A percentile compares a stretch with the other conserved stretches of the same genome.
Evolutionary conservation across 2,329 filamentous ascomycete genomes (phyloP).

Genomic region (Trichophaea hybrida): DNA sequence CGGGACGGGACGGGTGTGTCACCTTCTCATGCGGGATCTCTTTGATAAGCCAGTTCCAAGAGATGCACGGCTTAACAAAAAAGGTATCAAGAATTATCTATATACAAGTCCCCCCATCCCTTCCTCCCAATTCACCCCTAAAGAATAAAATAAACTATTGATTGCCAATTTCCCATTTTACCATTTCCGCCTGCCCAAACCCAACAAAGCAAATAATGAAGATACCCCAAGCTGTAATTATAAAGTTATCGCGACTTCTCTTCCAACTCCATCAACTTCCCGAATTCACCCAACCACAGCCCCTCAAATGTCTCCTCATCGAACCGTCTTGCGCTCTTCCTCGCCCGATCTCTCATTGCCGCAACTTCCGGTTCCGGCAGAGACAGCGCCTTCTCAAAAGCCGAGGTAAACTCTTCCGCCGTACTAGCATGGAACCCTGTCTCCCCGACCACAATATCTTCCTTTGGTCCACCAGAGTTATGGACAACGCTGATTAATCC

Average conservation of each 20-base stretch:
- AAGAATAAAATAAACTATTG: too few species aligned
- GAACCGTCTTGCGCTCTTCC: slow-evolving; percentile 67
- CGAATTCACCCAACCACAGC: slow-evolving; percentile 60
- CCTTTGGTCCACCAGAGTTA: slow-evolving; percentile 78
- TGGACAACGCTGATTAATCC: slow-evolving; percentile 89
- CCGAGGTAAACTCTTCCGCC: slow-evolving; percentile 61
- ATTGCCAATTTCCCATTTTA: too few species aligned
- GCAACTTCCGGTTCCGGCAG: slow-evolving; percentile 50
- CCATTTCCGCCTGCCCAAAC: too few species aligned
- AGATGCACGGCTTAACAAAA: too few species aligned
- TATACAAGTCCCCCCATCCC: too few species aligned
- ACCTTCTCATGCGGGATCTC: too few species aligned
- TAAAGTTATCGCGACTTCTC: slow-evolving; percentile 5
- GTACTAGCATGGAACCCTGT: slow-evolving; percentile 74
- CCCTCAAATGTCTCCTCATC: slow-evolving; percentile 72
- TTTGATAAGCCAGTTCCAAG: too few species aligned
- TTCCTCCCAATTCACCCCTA: too few species aligned
- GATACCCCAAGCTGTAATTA: too few species aligned
- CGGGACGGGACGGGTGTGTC: too few species aligned
- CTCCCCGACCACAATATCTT: slow-evolving; percentile 68
- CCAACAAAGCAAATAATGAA: too few species aligned
- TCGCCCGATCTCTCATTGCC: slow-evolving; percentile 59
- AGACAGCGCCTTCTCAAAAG: slow-evolving; percentile 61
- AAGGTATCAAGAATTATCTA: too few species aligned
- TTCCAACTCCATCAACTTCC: slow-evolving; percentile 28